phyloP scores from a whole-genome alignment of 2,329 filamentous ascomycete species.

The Neopestalotiopsis rosae region DNA sequence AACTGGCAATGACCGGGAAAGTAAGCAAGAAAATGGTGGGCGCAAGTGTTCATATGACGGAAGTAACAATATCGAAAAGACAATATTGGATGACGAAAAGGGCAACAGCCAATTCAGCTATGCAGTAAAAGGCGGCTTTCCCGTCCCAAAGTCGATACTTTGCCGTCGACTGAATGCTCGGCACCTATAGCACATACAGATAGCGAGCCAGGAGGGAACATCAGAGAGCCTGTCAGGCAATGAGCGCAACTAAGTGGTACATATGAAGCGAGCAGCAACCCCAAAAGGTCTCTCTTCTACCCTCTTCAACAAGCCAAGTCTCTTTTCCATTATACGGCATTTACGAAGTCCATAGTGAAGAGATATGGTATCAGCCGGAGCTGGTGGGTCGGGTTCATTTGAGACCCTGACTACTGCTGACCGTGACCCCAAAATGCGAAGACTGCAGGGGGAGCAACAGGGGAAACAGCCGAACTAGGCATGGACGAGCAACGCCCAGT shows the following conservation, averaged over 20 bases:
- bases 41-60: neutral
- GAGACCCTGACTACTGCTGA: slow-evolving; percentile 28
- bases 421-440: neutral
- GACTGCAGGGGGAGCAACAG: neutral
- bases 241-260: neutral
- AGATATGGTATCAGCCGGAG: slow-evolving; percentile 17
- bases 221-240: slow-evolving; percentile 1
- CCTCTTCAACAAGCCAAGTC: neutral
- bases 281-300: neutral
- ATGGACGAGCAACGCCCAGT: neutral
- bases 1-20: neutral
- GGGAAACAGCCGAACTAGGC: slow-evolving; percentile 21
- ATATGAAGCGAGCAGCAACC: neutral
- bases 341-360: neutral
- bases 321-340: neutral
- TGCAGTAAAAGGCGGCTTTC: neutral
- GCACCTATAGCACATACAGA: neutral
- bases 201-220: neutral
- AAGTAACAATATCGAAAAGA: neutral
- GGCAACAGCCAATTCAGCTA: slow-evolving; percentile 3
- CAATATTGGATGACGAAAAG: slow-evolving; percentile 1
- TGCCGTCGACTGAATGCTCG: neutral
- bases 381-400: slow-evolving; percentile 31
- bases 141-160: neutral
- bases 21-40: neutral